Base-by-base conservation (phyloP, 2,329 filamentous ascomycete genomes). In the Talaromyces funiculosus region DNA sequence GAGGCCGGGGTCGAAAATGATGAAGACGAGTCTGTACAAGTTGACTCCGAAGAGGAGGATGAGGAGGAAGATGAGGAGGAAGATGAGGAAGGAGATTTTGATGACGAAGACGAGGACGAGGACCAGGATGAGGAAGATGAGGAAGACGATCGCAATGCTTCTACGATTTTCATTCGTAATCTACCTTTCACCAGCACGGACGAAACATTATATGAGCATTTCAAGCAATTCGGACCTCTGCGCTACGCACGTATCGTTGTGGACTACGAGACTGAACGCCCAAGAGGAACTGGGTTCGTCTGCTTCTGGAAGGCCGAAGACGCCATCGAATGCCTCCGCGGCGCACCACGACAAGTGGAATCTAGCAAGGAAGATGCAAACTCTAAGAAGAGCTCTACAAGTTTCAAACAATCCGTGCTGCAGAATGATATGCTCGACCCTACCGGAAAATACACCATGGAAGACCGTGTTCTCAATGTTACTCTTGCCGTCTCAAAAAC, bases 231-330 rank as follows among this genome's bases (percentile, higher is more conserved):
- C 69, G 95, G 94, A 26, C 83, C 83, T n/a, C 80, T 97, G 40
- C 85, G 92, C 38, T 99, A 97, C 72, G 94, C 93, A 4, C 85
- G 95, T 65, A 87, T 97, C 9, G 95, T 99, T 38, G 84, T 95
- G 71, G 93, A 99, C 71, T 87, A 83, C 51, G 85, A 86, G 24
- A 96, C 91, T 0, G 92, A 92, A 67, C 87, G 90, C 56, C 90
- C 94, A 1, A 90, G 90, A 53, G 94, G 94, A 26, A 97, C 93
- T 33, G 94, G 89, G 3, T 99, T 99, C 69, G 93, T 97, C 31
- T 96, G 91, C 77, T 99, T 99, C 77, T 88, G 87, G 76, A 87
- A 88, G 54, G 78, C 81, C 38, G 84, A 88, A 20, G 90, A 96
- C 70, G 90, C 88, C 65, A 86, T 87, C 70, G 74, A 81, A 20